phyloP scores from a whole-genome alignment of 768 basidiomycete genomes.

The Pholiota conissans region DNA sequence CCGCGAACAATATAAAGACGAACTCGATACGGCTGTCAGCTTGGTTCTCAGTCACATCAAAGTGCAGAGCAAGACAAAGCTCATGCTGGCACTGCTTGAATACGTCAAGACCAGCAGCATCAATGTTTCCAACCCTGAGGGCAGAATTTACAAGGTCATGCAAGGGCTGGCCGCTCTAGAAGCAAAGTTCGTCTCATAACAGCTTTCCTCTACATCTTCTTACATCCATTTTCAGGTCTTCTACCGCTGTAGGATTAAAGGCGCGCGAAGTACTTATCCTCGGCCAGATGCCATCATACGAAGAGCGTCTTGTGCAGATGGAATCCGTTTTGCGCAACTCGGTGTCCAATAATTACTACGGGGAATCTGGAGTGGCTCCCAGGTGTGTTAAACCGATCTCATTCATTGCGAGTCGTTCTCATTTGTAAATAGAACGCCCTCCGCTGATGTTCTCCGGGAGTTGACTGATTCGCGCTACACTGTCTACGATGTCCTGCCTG shows the following conservation, averaged over 20 bases:
- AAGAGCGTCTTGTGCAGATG: conserved; percentile 93
- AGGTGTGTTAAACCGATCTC: conserved; percentile 41
- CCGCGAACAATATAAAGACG: conserved; percentile 89
- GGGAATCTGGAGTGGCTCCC: conserved; percentile 68
- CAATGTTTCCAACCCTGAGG: conserved; percentile 75
- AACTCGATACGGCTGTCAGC: conserved; percentile 83
- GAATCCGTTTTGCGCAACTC: conserved; percentile 89
- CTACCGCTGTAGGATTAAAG: conserved; percentile 89
- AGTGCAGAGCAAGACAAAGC: conserved; percentile 88
- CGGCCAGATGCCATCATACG: conserved; percentile 95
- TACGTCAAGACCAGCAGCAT: conserved; percentile 82
- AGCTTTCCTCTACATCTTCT: background rate
- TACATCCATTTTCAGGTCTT: conserved; percentile 53
- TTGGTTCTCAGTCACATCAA: conserved; percentile 95
- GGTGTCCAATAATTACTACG: conserved; percentile 86
- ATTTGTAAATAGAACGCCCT: conserved; percentile 61
- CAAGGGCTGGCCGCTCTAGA: conserved; percentile 85
- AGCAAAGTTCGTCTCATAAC: conserved; percentile 61
- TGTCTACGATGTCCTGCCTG: conserved; percentile 94
- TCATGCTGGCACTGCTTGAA: conserved; percentile 84
- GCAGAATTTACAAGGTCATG: conserved; percentile 72
- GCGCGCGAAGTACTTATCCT: conserved; percentile 97
- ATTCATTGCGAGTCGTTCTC: conserved; percentile 7
- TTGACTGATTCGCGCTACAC: conserved; percentile 95
- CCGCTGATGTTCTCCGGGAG: conserved; percentile 85